phyloP scores from a whole-genome alignment of 2,329 filamentous ascomycete species.

The Xylaria sp. region DNA sequence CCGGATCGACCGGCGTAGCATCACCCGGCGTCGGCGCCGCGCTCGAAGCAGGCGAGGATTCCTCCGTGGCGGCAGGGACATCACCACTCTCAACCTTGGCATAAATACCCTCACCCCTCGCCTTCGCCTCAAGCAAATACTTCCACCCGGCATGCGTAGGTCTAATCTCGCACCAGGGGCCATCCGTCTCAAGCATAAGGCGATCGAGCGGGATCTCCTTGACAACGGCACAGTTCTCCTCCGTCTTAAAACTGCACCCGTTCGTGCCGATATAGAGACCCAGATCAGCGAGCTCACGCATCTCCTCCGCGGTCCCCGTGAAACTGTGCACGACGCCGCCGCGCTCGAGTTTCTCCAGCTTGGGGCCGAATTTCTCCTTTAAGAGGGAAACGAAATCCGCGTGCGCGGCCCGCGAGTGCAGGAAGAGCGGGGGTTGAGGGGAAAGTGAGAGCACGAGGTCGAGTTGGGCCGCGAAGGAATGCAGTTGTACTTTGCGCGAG shows the following conservation, averaged over 20 bases:
- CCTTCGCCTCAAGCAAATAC: slow-evolving; percentile 47
- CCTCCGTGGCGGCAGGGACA: not conserved
- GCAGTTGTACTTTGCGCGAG: slow-evolving; percentile 70
- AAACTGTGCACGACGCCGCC: slow-evolving; percentile 91
- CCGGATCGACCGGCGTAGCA: slow-evolving; percentile 8
- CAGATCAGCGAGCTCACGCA: slow-evolving; percentile 70
- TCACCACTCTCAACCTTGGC: not conserved
- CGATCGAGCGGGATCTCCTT: slow-evolving; percentile 69
- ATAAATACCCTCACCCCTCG: slow-evolving; percentile 15
- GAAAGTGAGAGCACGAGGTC: slow-evolving; percentile 63
- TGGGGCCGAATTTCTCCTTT: slow-evolving; percentile 49
- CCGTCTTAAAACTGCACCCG: slow-evolving; percentile 92
- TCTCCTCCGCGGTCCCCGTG: slow-evolving; percentile 80
- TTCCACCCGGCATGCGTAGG: slow-evolving; percentile 81
- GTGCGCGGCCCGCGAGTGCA: slow-evolving; percentile 86
- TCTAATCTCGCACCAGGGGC: slow-evolving; percentile 94
- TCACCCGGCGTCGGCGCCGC: slow-evolving; percentile 22
- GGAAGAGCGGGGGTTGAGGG: slow-evolving; percentile 78
- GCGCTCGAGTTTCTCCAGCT: slow-evolving; percentile 61
- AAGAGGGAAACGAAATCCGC: slow-evolving; percentile 75
- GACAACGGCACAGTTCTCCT: slow-evolving; percentile 82
- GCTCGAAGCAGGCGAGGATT: slow-evolving; percentile 12
- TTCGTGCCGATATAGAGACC: slow-evolving; percentile 93
- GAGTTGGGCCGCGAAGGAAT: slow-evolving; percentile 80
- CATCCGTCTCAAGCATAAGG: slow-evolving; percentile 93